Evolutionary conservation across 1,139 yeast genomes (phyloP).

Genomic region (Magnusiomyces magnusii): DNA sequence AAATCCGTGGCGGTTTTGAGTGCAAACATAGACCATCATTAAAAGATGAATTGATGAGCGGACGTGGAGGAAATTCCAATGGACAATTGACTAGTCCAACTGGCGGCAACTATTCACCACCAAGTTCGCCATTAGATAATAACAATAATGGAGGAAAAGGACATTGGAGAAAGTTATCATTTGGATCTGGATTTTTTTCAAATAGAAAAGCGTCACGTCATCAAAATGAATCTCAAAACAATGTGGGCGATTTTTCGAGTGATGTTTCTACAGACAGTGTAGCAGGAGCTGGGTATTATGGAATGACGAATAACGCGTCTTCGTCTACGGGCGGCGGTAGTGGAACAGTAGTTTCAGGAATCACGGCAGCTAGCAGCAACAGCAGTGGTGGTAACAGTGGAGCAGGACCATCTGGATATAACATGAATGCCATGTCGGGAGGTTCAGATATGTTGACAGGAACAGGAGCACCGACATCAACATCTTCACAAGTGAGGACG

Average conservation of each 20-base stretch:
- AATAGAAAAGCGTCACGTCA: conserved; percentile 20
- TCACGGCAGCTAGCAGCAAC: neutral
- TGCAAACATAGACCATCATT: conserved; percentile 59
- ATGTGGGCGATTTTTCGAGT: conserved; percentile 22
- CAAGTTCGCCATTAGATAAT: conserved; percentile 8
- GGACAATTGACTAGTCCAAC: neutral
- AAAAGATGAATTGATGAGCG: neutral
- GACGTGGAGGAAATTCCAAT: neutral
- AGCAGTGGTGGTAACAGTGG: neutral
- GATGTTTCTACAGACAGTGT: conserved; percentile 34
- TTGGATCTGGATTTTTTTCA: conserved; percentile 29
- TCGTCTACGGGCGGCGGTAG: neutral
- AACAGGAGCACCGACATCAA: neutral
- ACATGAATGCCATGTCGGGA: conserved; percentile 11
- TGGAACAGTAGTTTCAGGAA: neutral
- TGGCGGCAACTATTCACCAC: conserved; percentile 6
- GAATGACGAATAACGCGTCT: conserved; percentile 38
- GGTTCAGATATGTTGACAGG: conserved; percentile 12
- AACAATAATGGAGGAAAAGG: conserved; percentile 14
- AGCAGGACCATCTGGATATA: neutral
- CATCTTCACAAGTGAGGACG: conserved; percentile 24
- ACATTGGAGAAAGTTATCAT: conserved; percentile 33
- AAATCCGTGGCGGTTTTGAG: conserved; percentile 90
- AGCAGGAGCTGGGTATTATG: conserved; percentile 41
- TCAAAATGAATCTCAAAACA: conserved; percentile 23